Base-by-base conservation (phyloP, 352 stramenopile species). In the Phytopythium boreale region DNA sequence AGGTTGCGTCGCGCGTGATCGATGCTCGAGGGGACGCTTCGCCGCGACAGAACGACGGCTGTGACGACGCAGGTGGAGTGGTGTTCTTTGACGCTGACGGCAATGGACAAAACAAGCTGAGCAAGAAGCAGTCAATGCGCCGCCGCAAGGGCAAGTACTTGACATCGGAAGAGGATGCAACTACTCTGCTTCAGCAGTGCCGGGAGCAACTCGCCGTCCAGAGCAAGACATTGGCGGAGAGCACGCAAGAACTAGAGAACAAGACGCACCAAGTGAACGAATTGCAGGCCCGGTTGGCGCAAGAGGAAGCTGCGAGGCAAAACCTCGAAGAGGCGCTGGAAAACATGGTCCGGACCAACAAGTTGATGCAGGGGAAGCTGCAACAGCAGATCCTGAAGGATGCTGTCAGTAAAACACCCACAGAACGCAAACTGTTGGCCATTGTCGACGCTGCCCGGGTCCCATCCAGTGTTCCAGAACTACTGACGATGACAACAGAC, bases 301-400 rank as follows among this genome's bases (percentile, higher is more conserved):
- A 61, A 22, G 76, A 83, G 5, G 50, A 66, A 34, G 44, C 43
- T 4, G 77, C 84, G 31, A 75, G 72, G 36, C 61, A 68, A 6
- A 63, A 63, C 17, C 59, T 90, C 7, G 70, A 67, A 27, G 70
- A 76, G 31, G 69, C 72, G 0, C 59, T 89, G 5, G 83, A 89
- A 63, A 85, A 72, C 26, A 71, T 90, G 22, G 67, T 74, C 15
- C 63, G 80, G 11, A 89, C 79, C 4, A 90, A 92, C 66, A 87
- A 83, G 41, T 62, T 88, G 19, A 58, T 92, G 31, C 84, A 83
- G 51, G 58, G 63, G 1, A 87, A 83, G 49, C 63, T 92, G 8
- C 79, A 90, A 64, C 74, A 90, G 43, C 83, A 89, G 56, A 89
- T 92, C 62, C 26, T 92, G 17, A 87, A 88, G 55, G 72, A 88